phyloP scores from a whole-genome alignment of 1,284 basidiomycete genomes.

The Ganoderma sp. region DNA sequence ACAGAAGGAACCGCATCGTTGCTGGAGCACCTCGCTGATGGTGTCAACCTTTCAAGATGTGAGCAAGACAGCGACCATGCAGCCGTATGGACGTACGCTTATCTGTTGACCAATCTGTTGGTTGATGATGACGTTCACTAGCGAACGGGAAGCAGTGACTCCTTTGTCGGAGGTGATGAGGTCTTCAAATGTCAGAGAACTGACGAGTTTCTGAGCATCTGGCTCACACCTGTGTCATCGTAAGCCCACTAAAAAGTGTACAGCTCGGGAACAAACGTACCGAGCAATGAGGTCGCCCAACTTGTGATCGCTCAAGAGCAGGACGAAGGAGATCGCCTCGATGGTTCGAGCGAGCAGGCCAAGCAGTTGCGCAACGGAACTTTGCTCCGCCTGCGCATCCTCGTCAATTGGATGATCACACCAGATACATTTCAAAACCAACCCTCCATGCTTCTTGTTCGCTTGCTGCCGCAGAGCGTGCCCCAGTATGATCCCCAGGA shows the following conservation, averaged over 20 bases:
- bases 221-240: constrained; percentile 61
- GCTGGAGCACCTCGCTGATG: constrained; percentile 92
- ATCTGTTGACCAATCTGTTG: constrained; percentile 97
- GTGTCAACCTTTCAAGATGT: constrained; percentile 80
- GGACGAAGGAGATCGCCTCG: constrained; percentile 92
- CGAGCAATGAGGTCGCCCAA: constrained; percentile 84
- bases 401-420: constrained; percentile 11
- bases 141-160: constrained; percentile 80
- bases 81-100: constrained; percentile 64
- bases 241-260: constrained; percentile 7
- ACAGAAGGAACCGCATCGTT: constrained; percentile 96
- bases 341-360: constrained; percentile 82
- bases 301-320: constrained; percentile 91
- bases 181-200: constrained; percentile 80
- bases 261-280: constrained; percentile 51
- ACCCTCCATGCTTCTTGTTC: constrained; percentile 90
- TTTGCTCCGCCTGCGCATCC: constrained; percentile 73
- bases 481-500: constrained; percentile 64
- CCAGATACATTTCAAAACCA: constrained; percentile 17
- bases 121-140: constrained; percentile 96
- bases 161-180: constrained; percentile 86
- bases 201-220: constrained; percentile 71
- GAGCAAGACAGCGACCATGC: not conserved
- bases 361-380: constrained; percentile 75
- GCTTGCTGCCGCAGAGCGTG: constrained; percentile 56